Evolutionary conservation across 2,329 filamentous ascomycete species (phyloP), one percentile per base, ranked within the genome.

Genomic region (Keithomyces neogunnii): DNA sequence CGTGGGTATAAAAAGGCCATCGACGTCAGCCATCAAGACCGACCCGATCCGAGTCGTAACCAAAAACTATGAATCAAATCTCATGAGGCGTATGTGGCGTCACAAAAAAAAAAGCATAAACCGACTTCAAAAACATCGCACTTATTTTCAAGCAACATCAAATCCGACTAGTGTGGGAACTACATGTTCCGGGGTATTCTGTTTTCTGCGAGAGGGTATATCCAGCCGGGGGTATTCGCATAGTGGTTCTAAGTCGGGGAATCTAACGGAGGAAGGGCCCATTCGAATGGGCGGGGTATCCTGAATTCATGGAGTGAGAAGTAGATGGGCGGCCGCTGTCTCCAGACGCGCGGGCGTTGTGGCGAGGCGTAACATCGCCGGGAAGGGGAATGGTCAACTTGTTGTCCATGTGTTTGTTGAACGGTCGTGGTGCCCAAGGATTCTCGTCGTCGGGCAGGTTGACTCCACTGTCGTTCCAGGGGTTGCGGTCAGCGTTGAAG

Each of bases 391-490:
- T 77, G 57, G 74, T 70, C 63, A 84, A 69, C 67, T 85, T 86
- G 64, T 76, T 77, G 66, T 85, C 74, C 62, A 76, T 74, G 65
- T 81, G 82, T 66, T 83, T 87, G 63, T 80, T 78, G 60, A 84
- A 80, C 60, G 81, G 81, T 57, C 82, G 81, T 48, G 71, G 71
- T 49, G 76, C 70, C 81, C 82, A 85, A 39, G 78, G 77, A 66
- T 82, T 81, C 60, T 96, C 90, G 57, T 96, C 89, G 62, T 96
- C 92, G 56, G 88, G 78, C 59, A 96, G 82, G 67, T 96, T 96
- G 65, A 96, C 90, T 62, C 91, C 92, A 64, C 89, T 95, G 68
- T 97, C 92, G 68, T 96, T 96, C 92, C 92, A 97, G 55, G 91
- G 91, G 72, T 96, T 96, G 69, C 91, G 88, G 69, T 96, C 95